A percentile compares a stretch with the other conserved stretches of the same genome.
Conservation (phyloP, 768 basidiomycete genomes). For the Trametopsis cervina region DNA sequence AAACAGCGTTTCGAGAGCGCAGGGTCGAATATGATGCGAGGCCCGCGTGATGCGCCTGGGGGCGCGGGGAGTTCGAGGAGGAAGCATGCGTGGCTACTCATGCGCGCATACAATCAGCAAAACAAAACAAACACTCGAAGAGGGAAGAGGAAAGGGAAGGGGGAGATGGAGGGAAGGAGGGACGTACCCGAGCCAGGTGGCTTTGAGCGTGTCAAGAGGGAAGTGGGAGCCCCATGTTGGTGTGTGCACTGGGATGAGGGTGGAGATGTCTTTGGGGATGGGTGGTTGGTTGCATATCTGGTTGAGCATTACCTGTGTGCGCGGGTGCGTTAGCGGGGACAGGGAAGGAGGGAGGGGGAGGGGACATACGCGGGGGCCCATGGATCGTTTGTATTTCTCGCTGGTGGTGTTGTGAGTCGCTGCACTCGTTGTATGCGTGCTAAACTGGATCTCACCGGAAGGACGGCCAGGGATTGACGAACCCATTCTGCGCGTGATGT, state of each 20-base stretch:
- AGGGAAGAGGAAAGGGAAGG: not conserved
- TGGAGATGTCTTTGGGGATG: slow-evolving; percentile 10
- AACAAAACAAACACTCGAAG: not conserved
- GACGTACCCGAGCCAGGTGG: slow-evolving; percentile 31
- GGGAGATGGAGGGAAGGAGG: not conserved
- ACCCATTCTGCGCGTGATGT: slow-evolving; percentile 10
- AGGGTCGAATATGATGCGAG: slow-evolving; percentile 34
- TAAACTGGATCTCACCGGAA: slow-evolving; percentile 13
- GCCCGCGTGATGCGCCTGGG: slow-evolving; percentile 27
- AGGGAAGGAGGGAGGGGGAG: no score
- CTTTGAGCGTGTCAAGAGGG: slow-evolving; percentile 19
- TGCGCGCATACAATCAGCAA: not conserved
- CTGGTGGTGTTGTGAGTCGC: no score
- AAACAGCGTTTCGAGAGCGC: slow-evolving; percentile 30
- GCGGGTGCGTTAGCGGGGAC: no score
- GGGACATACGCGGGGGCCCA: no score
- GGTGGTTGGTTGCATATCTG: not conserved
- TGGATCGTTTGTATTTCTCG: no score
- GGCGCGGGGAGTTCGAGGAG: slow-evolving; percentile 30
- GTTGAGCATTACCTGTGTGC: not conserved
- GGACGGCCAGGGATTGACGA: slow-evolving; percentile 18
- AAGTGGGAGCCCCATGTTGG: slow-evolving; percentile 22
- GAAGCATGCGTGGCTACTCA: slow-evolving; percentile 30
- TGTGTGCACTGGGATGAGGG: slow-evolving; percentile 13
- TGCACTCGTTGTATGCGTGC: no score